A percentile compares a stretch with the other conserved stretches of the same genome.
These are phyloP conservation scores for Phytophthora macrochlamydospora DNA, from an alignment of 352 stramenopile species.

Conservation along the genomic window DNA sequence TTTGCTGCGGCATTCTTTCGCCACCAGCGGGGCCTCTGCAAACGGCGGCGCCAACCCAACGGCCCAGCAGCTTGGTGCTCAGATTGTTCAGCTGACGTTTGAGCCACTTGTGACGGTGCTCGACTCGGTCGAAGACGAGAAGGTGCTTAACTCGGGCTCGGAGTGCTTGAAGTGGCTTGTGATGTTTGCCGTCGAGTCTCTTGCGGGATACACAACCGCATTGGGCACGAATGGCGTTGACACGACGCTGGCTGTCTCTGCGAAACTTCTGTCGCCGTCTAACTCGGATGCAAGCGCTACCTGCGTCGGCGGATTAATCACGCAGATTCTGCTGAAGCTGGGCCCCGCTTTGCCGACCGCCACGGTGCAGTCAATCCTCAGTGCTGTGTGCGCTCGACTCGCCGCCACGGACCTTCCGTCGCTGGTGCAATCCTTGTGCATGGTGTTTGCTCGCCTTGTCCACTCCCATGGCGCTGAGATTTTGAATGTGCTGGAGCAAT, in stretches of 20 bases:
- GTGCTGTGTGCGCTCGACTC: slow-evolving; percentile 69
- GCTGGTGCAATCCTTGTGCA: slow-evolving; percentile 79
- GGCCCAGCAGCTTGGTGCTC: slow-evolving; percentile 54
- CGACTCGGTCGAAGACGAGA: slow-evolving; percentile 69
- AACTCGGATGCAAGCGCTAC: slow-evolving; percentile 78
- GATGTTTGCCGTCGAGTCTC: slow-evolving; percentile 72
- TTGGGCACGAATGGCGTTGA: slow-evolving; percentile 61
- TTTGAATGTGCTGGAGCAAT: slow-evolving; percentile 71
- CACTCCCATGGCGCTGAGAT: slow-evolving; percentile 74
- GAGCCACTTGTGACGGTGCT: slow-evolving; percentile 74
- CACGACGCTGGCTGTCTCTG: slow-evolving; percentile 68
- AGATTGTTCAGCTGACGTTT: slow-evolving; percentile 76
- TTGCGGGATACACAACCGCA: slow-evolving; percentile 52
- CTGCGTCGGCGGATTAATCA: slow-evolving; percentile 79
- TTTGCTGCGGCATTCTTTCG: slow-evolving; percentile 74
- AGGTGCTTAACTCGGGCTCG: slow-evolving; percentile 71
- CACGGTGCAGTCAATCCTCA: slow-evolving; percentile 80
- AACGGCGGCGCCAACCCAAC: slow-evolving; percentile 30
- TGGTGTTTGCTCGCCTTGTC: slow-evolving; percentile 83
- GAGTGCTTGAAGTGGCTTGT: slow-evolving; percentile 88
- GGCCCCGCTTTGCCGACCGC: slow-evolving; percentile 54
- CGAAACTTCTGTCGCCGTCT: slow-evolving; percentile 67
- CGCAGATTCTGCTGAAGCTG: slow-evolving; percentile 79
- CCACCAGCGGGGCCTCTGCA: slow-evolving; percentile 32
- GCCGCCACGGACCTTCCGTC: slow-evolving; percentile 70